Base-by-base conservation (phyloP, 2,329 filamentous ascomycete species). In the Knufia petricola region DNA sequence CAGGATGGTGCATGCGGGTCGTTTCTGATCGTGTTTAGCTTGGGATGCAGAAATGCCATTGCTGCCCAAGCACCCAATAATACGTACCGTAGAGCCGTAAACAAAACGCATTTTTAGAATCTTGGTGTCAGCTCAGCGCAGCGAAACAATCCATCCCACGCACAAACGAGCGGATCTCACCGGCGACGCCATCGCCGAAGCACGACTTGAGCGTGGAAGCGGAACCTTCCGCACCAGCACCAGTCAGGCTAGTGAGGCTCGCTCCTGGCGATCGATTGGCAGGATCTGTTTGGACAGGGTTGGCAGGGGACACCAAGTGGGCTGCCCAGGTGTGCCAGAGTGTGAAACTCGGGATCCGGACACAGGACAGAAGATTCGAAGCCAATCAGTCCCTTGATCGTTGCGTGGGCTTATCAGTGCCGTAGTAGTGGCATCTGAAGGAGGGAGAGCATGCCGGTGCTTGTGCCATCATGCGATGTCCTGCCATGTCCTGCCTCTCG, bases 311-410 rank as follows among this genome's bases (percentile, higher is more conserved):
- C 7, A 9, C 8, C 37, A 23, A 26, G 39, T 41, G 39, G 19
- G 12, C 13, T 17, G 13, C 10, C 13, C 10, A 41, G 39, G 12
- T 9, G 26, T 6, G 12, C 26, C 6, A 12, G 26, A 6, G 12
- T 17, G n/a, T 39, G 17, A 21, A 21, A 17, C 17, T 10, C 17
- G 12, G 10, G 10, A 17, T 21, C 37, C 12, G 37, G 21, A 12
- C 15, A 17, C 21, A 6, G n/a, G n/a, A n/a, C 13, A 28, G 8
- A 6, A 13, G 3, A 15, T 8, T 3, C 23, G 19, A 19, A 19
- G 28, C 42, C 42, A 46, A 46, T 46, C 28, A 36, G 28, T 3
- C 30, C 31, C 42, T 30, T 46, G 42, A 24, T 36, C 21, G 37
- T 23, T 15, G 4, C 24, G 9, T 28, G 23, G 28, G 8, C 24